Conservation (phyloP, 768 basidiomycete species). For the Macrolepiota dolichaula region DNA sequence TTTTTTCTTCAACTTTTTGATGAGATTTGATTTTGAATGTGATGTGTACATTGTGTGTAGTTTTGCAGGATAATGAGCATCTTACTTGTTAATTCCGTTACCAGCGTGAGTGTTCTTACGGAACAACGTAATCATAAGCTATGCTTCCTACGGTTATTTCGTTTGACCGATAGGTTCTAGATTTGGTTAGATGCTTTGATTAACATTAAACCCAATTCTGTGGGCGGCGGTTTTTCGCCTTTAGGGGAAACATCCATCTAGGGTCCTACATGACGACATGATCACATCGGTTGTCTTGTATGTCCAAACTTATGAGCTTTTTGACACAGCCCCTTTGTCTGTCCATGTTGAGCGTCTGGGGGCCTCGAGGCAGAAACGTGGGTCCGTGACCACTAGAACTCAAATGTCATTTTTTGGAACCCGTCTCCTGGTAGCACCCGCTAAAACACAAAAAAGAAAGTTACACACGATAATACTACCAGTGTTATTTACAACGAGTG, state of each 20-base stretch:
- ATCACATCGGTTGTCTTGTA: not conserved
- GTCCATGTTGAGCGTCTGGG: not conserved
- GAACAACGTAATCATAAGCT: no score
- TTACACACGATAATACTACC: not conserved
- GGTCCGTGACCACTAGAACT: not conserved
- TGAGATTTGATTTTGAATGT: not conserved
- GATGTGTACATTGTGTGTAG: not conserved
- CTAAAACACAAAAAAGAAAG: not conserved
- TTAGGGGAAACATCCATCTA: not conserved
- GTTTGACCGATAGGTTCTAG: no score
- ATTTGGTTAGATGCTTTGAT: not conserved
- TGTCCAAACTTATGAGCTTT: no score
- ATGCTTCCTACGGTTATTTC: no score
- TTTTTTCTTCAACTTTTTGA: not conserved
- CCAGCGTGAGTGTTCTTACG: no score
- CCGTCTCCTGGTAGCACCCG: no score
- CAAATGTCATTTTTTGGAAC: no score
- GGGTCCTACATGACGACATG: not conserved
- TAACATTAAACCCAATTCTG: not conserved
- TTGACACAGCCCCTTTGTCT: not conserved
- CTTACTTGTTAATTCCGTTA: no score
- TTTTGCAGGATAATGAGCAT: not conserved
- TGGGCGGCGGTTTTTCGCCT: not conserved
- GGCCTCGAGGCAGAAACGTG: not conserved
- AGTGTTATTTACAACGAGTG: not conserved